Base-by-base conservation (phyloP, 805 yeast species). In the Candida ovalis region DNA sequence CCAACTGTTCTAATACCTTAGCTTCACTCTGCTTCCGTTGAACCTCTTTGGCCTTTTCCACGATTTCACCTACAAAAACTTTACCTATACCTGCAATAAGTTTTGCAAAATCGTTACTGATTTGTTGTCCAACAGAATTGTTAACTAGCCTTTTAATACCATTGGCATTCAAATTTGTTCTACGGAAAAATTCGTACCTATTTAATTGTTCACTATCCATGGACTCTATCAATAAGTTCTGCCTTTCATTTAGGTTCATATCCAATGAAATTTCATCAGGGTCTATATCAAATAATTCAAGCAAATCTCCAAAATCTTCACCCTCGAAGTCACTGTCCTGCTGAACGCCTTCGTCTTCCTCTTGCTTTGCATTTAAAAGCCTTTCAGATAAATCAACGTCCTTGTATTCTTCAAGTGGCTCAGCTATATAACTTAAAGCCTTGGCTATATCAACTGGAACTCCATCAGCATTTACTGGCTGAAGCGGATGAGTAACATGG, bases 71-170 rank as follows among this genome's bases (percentile, higher is more conserved):
- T n/a, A 90, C 77, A 62, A 88, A 84, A 57, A 88, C 86, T 62
- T 91, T 91, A 2, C 96, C 86, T 47, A 89, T 77, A 64, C 97
- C 96, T 5, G 92, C 87, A 42, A 91, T 66, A 8, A 89, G 83
- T 45, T 88, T 82, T 0, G 96, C 86, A 21, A 89, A 84, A 52
- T 86, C 86, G 49, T 79, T 87, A 1, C 92, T 83, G 10, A 90
- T 81, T 41, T 84, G 81, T 62, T 90, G 96, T 39, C 89, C 90
- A 43, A 88, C 71, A 0, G 86, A 85, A 24, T 86, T 78, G 56
- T 85, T 83, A 12, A 95, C 91, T 22, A 90, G 71, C 62, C 86
- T 87, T 64, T 86, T 87, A 9, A 92, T 86, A 3, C 91, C 87
- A 3, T 82, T 77, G 51, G 85, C 82, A 56, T 81, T 83, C 47